Evolutionary conservation across 2,329 filamentous ascomycete species (phyloP), one percentile per base, ranked within the genome.

Genomic region (Aspergillus jensenii): DNA sequence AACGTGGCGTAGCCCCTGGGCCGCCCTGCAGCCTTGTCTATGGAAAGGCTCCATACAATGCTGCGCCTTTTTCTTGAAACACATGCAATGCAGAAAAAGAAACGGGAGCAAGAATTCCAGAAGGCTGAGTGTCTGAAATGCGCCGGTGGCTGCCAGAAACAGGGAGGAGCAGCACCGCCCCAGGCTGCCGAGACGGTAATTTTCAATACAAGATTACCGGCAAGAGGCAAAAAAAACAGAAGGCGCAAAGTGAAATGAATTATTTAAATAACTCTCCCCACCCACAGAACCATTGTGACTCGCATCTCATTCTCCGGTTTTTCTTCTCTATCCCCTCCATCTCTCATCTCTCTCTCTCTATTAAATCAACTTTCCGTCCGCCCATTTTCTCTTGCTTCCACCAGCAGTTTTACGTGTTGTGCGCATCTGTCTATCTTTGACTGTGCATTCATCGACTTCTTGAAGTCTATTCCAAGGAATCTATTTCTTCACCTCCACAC

Each of bases 311-410:
- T 31, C 27, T 37, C 48, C 53, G 60, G 59, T 57, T 62, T 58
- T 62, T 59, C 41, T 62, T 46, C 59, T 59, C 60, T 44, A 48
- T 64, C 67, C 60, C 14, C 64, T 55, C 56, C 52, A 50, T 52
- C 54, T 55, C 37, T 37, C n/a, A 35, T 33, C 57, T 52, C 47
- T 44, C 44, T 57, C 53, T 53, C 48, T 53, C 59, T 62, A 61
- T 66, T 58, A 62, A 65, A 65, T 61, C 65, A 61, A 50, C 59
- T 60, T 64, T 62, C 63, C 65, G 59, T 61, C 58, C 59, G 51
- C 49, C 53, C 55, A 45, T 55, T 57, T 44, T 61, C 50, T 60
- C 43, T 50, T 51, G 45, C 46, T 56, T 17, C 53, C 55, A 46
- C 48, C 43, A 49, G 47, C 60, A 61, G 59, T 54, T 49, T 59